Evolutionary conservation across 306 rosid species (phyloP).

Genomic region (Ziziphus jujuba): DNA sequence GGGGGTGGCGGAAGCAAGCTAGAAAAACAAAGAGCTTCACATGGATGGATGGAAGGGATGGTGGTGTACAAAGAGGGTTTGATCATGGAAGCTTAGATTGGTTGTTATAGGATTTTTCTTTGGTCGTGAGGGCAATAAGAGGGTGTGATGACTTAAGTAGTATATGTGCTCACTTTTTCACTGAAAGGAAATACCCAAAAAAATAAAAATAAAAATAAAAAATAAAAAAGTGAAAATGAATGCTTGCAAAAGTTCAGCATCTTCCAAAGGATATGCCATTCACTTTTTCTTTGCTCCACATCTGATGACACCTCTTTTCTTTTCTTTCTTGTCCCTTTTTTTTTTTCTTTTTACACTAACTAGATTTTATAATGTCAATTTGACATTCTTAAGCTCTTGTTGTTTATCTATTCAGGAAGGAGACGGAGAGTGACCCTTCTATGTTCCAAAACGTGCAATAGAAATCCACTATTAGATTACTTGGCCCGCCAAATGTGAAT

Average conservation of each 20-base stretch:
- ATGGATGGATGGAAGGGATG: conserved; percentile 32
- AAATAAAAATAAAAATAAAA: conserved; percentile 29
- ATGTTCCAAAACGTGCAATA: conserved; percentile 16
- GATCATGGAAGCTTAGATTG: conserved; percentile 38
- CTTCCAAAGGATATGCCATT: conserved; percentile 88
- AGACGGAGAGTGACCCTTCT: neutral
- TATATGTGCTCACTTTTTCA: conserved; percentile 47
- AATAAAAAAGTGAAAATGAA: conserved; percentile 34
- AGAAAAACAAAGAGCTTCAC: conserved; percentile 12
- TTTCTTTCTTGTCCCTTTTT: conserved; percentile 28
- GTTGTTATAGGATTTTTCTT: conserved; percentile 51
- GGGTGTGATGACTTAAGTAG: conserved; percentile 64
- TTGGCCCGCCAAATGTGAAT: conserved; percentile 10
- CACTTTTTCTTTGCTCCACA: conserved; percentile 43
- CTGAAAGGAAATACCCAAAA: conserved; percentile 31
- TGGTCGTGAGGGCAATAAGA: conserved; percentile 61
- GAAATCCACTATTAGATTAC: conserved; percentile 22
- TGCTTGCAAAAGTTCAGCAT: conserved; percentile 56
- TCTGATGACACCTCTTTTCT: conserved; percentile 34
- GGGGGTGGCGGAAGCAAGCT: conserved; percentile 29
- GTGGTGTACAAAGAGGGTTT: conserved; percentile 56
- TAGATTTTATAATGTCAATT: conserved; percentile 22
- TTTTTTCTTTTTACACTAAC: conserved; percentile 18
- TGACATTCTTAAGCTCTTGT: conserved; percentile 15
- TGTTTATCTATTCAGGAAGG: neutral